Conservation (phyloP, 1,284 basidiomycete genomes). For the Gymnopus androsaceus region DNA sequence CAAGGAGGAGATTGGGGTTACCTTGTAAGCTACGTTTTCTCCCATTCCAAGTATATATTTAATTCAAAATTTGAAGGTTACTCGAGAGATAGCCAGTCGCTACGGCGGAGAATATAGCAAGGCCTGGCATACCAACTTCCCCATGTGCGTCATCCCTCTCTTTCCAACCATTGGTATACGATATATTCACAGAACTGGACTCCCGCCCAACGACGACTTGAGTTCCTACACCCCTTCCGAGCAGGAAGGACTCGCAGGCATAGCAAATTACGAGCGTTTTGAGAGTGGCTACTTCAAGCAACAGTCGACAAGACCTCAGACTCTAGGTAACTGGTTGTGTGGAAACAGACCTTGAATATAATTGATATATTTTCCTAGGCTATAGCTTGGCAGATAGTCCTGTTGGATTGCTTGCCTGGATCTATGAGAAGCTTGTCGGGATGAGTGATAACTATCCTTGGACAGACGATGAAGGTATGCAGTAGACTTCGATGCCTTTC, state of each 20-base stretch:
- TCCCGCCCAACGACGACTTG: neutral
- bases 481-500: no score
- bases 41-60: neutral
- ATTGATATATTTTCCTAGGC: no score
- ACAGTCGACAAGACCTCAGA: conserved; percentile 56
- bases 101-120: conserved; percentile 39
- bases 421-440: conserved; percentile 57
- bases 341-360: no score
- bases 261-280: neutral
- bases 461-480: conserved; percentile 13
- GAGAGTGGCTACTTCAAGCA: conserved; percentile 34
- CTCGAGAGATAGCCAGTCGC: conserved; percentile 29
- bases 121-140: conserved; percentile 43
- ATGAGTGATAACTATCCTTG: conserved; percentile 33
- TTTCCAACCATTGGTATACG: neutral
- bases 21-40: neutral
- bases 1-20: conserved; percentile 59
- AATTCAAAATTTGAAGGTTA: conserved; percentile 27
- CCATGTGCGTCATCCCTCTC: conserved; percentile 25
- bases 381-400: conserved; percentile 56
- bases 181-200: neutral
- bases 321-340: conserved; percentile 32
- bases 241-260: neutral
- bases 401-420: conserved; percentile 56
- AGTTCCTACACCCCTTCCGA: neutral